These are phyloP conservation scores for Hypoxylon sp. DNA, from an alignment of 2,329 filamentous ascomycete genomes.

Conservation along the genomic window DNA sequence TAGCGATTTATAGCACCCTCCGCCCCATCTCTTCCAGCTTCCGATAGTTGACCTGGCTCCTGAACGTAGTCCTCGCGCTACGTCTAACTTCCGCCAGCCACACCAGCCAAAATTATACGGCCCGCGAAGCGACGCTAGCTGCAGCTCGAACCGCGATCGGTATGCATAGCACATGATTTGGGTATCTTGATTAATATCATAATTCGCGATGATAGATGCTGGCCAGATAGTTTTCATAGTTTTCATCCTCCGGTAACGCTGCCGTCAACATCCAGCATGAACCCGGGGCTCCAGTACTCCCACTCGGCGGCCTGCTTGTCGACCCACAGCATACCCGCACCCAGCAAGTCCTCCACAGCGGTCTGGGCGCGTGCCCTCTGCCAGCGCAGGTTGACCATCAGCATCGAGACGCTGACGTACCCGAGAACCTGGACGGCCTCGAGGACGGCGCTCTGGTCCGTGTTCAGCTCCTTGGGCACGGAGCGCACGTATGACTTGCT, in stretches of 20 bases:
- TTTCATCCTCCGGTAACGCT: conserved; percentile 40
- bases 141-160: no score
- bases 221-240: no score
- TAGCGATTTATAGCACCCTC: no score
- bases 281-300: conserved; percentile 92
- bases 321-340: conserved; percentile 93
- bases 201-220: no score
- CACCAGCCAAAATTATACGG: no score
- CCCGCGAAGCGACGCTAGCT: no score
- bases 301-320: conserved; percentile 86
- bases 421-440: conserved; percentile 92
- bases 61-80: no score
- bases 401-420: conserved; percentile 89
- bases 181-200: no score
- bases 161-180: no score
- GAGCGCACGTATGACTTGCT: conserved; percentile 89
- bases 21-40: no score
- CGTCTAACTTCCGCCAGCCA: no score
- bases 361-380: conserved; percentile 85
- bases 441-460: conserved; percentile 90
- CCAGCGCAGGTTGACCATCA: conserved; percentile 89
- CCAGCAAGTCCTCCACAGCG: conserved; percentile 88
- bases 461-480: conserved; percentile 94
- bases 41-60: no score
- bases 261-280: conserved; percentile 57